Percentiles rank a stretch among this genome's conserved stretches.
Conservation (phyloP, 2,329 filamentous ascomycete genomes). For the Aspergillus pseudonomiae region DNA sequence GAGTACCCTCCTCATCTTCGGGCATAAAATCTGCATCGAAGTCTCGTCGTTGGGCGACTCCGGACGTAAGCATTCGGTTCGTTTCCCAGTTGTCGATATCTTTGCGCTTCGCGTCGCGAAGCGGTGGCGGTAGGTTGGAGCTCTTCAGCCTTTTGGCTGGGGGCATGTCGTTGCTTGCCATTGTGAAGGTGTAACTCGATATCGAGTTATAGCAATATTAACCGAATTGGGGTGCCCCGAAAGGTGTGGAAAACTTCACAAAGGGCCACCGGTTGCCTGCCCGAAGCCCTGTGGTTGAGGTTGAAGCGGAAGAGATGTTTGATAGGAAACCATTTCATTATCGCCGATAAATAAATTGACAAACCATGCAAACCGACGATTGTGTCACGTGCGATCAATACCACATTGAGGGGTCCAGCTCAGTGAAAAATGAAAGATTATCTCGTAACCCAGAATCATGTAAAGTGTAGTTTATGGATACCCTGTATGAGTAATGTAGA, state of each 20-base stretch:
- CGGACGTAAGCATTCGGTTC: conserved; percentile 96
- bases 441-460: not conserved
- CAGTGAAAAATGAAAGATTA: not conserved
- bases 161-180: conserved; percentile 41
- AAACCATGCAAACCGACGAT: conserved; percentile 36
- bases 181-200: conserved; percentile 18
- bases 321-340: conserved; percentile 4
- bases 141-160: conserved; percentile 45
- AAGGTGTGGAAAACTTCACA: not conserved
- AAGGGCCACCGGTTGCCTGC: conserved; percentile 8
- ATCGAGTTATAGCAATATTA: not conserved
- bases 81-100: conserved; percentile 99
- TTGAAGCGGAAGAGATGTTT: conserved; percentile 6
- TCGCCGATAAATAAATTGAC: conserved; percentile 15
- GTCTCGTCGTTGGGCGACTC: conserved; percentile 87
- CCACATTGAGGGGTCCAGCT: not conserved
- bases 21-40: conserved; percentile 81
- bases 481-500: not conserved
- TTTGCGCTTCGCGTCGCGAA: conserved; percentile 68
- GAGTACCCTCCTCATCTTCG: conserved; percentile 79
- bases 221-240: not conserved
- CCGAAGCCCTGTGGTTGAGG: conserved; percentile 7
- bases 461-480: not conserved
- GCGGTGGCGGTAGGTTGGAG: conserved; percentile 37
- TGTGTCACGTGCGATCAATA: conserved; percentile 25